Evolutionary conservation across 129 eudicot genomes (phyloP).

Genomic region (Dittrichia graveolens): DNA sequence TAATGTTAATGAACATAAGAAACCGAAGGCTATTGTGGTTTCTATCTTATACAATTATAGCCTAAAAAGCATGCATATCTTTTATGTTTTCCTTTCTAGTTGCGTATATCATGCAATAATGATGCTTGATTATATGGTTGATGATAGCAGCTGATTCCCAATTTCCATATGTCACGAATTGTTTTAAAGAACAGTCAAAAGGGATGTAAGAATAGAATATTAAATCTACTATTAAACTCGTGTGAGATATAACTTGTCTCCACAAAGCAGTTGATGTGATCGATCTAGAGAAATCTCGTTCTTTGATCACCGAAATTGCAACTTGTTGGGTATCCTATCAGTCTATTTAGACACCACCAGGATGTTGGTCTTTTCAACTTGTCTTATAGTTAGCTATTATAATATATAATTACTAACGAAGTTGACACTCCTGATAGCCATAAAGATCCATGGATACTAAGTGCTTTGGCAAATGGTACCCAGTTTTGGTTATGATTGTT

Average conservation of each 20-base stretch:
- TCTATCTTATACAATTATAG: conserved; percentile 15
- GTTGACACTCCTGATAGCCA: background rate
- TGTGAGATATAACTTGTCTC: conserved; percentile 29
- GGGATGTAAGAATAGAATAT: conserved; percentile 33
- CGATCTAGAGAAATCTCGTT: conserved; percentile 24
- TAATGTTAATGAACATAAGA: conserved; percentile 14
- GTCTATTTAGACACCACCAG: conserved; percentile 41
- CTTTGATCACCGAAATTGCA: conserved; percentile 26
- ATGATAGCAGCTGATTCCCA: conserved; percentile 25
- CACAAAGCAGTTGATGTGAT: conserved; percentile 40
- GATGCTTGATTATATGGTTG: conserved; percentile 28
- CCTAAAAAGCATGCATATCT: conserved; percentile 21
- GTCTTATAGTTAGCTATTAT: conserved; percentile 8
- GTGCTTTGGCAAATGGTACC: conserved; percentile 47
- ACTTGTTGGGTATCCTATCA: conserved; percentile 29
- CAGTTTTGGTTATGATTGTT: conserved; percentile 49
- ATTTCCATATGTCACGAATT: conserved; percentile 17
- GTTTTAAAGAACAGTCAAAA: conserved; percentile 32
- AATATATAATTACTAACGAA: background rate
- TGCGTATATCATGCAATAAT: conserved; percentile 16
- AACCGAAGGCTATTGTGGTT: conserved; percentile 21
- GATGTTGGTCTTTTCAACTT: background rate
- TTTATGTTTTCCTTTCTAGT: background rate
- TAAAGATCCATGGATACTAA: conserved; percentile 35
- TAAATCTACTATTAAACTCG: conserved; percentile 24